These are phyloP conservation scores for Acacia confusa DNA, from an alignment of 306 rosid genomes.

Conservation along the genomic window DNA sequence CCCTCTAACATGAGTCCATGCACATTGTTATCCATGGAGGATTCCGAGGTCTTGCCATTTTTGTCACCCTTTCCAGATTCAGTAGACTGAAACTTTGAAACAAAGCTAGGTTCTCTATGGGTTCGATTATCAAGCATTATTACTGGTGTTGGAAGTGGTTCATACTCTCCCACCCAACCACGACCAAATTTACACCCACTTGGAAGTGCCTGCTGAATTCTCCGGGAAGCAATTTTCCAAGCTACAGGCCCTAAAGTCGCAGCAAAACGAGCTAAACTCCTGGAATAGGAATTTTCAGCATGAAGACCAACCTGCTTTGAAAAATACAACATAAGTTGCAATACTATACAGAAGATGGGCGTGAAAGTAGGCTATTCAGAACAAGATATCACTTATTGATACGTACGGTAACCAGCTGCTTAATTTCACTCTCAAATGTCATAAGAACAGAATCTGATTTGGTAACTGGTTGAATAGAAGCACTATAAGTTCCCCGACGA, in stretches of 20 bases:
- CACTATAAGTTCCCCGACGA: constrained; percentile 79
- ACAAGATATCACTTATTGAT: constrained; percentile 29
- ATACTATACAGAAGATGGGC: constrained; percentile 15
- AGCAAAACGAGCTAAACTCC: constrained; percentile 97
- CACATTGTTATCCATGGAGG: constrained; percentile 43
- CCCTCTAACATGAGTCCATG: constrained; percentile 47
- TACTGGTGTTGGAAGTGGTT: constrained; percentile 94
- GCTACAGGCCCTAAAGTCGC: constrained; percentile 89
- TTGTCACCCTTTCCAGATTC: constrained; percentile 51
- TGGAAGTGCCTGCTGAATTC: constrained; percentile 85
- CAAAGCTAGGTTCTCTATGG: constrained; percentile 56
- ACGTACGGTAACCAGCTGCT: constrained; percentile 92
- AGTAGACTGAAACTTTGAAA: constrained; percentile 39
- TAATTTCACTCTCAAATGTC: constrained; percentile 82
- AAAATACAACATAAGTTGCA: constrained; percentile 20
- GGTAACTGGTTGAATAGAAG: constrained; percentile 48
- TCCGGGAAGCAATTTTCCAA: constrained; percentile 91
- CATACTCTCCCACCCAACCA: constrained; percentile 99
- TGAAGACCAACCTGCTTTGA: constrained; percentile 90
- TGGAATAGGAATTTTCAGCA: constrained; percentile 90
- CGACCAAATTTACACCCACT: constrained; percentile 84
- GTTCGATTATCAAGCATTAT: constrained; percentile 58
- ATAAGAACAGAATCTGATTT: constrained; percentile 75
- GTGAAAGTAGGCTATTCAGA: constrained; percentile 28
- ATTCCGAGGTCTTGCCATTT: constrained; percentile 44